These are phyloP conservation scores for Sambucus nigra DNA, from an alignment of 129 eudicot species.

Conservation along the genomic window DNA sequence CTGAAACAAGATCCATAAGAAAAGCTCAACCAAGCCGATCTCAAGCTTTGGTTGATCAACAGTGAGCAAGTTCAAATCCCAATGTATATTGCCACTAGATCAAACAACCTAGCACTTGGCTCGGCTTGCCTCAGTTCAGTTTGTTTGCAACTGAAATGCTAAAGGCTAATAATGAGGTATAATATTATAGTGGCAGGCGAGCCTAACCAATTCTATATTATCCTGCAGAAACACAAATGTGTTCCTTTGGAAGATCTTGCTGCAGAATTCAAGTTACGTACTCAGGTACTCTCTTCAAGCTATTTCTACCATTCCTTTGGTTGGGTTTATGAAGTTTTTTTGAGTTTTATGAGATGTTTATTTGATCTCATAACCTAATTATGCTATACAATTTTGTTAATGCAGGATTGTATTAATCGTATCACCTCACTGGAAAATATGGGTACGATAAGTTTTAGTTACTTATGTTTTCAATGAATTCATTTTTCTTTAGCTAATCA, in stretches of 20 bases:
- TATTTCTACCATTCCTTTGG: constrained; percentile 4
- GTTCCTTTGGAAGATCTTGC: constrained; percentile 97
- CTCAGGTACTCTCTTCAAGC: constrained; percentile 49
- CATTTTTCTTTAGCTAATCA: not conserved
- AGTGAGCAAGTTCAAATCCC: too few species aligned
- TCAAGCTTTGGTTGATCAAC: too few species aligned
- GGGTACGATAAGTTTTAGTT: constrained; percentile 41
- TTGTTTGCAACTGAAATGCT: too few species aligned
- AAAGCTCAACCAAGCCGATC: too few species aligned
- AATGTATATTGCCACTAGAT: too few species aligned
- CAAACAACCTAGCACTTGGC: too few species aligned
- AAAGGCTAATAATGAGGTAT: not conserved
- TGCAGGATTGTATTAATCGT: constrained; percentile 88
- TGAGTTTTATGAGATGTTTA: constrained; percentile 3
- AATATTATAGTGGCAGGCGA: not conserved
- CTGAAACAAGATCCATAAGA: too few species aligned
- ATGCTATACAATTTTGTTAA: not conserved
- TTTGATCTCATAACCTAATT: not conserved
- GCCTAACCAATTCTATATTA: constrained; percentile 5
- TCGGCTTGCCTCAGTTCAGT: too few species aligned
- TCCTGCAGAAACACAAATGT: constrained; percentile 86
- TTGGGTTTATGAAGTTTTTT: not conserved
- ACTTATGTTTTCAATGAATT: not conserved
- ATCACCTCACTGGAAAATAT: constrained; percentile 71
- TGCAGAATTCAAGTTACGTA: constrained; percentile 89